Percentiles rank a stretch among this genome's conserved stretches.
phyloP scores from a whole-genome alignment of 73 alveolate genomes.

The Paramecium biaurelia region DNA sequence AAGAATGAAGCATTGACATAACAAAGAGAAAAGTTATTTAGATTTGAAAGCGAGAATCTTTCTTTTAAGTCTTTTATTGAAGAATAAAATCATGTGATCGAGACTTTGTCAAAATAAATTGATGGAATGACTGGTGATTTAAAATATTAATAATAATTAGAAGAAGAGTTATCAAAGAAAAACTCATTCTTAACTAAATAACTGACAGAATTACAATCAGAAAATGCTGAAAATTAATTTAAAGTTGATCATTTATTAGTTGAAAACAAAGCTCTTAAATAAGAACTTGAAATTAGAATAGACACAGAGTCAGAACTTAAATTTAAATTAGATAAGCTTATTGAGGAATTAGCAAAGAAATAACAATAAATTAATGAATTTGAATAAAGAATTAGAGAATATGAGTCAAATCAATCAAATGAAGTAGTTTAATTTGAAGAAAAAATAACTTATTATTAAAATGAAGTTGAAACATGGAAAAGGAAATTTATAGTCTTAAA shows the following conservation, averaged over 20 bases:
- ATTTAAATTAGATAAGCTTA: slow-evolving; percentile 21
- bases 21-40: neutral
- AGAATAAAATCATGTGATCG: neutral
- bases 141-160: neutral
- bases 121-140: neutral
- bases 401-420: neutral
- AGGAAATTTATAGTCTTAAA: neutral
- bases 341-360: slow-evolving; percentile 7
- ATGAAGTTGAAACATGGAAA: slow-evolving; percentile 51
- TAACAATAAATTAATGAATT: neutral
- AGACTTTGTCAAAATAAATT: neutral
- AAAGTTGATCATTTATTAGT: neutral
- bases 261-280: neutral
- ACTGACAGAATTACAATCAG: neutral
- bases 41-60: neutral
- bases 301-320: neutral
- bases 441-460: slow-evolving; percentile 8
- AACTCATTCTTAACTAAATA: neutral
- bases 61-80: neutral
- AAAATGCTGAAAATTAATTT: neutral
- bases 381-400: neutral
- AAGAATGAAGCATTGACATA: neutral
- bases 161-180: neutral
- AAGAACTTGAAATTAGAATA: neutral
- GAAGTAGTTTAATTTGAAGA: slow-evolving; percentile 21